Conservation (phyloP, 2,329 filamentous ascomycete species). For the Colletotrichum viniferum region DNA sequence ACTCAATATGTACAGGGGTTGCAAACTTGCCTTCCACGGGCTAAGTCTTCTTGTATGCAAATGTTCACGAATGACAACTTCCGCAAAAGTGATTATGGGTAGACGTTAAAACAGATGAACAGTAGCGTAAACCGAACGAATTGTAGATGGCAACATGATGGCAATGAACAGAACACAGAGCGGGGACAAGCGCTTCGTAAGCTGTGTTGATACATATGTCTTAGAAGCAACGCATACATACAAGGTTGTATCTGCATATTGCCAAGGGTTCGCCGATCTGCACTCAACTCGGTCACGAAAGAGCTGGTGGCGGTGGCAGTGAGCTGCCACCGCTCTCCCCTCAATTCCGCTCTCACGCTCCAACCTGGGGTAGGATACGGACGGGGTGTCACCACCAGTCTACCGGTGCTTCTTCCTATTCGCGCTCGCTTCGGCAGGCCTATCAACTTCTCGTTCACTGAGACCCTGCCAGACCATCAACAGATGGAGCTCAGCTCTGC, state of each 20-base stretch:
- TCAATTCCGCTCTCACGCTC: background rate
- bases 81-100: background rate
- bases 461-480: background rate
- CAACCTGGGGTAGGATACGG: background rate
- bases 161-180: background rate
- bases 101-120: background rate
- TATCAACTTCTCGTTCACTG: background rate
- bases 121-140: background rate
- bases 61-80: background rate
- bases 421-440: background rate
- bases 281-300: background rate
- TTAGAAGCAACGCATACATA: background rate
- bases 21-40: background rate
- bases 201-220: background rate
- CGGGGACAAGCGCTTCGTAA: background rate
- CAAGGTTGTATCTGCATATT: background rate
- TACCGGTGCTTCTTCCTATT: slow-evolving; percentile 3
- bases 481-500: background rate
- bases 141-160: background rate
- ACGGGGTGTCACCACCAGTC: background rate
- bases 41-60: background rate
- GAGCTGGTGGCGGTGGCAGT: slow-evolving; percentile 18
- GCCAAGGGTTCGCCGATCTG: background rate
- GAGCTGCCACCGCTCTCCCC: background rate
- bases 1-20: background rate